Evolutionary conservation across 2,329 filamentous ascomycete genomes (phyloP).

Genomic region (Helotiales sp.): DNA sequence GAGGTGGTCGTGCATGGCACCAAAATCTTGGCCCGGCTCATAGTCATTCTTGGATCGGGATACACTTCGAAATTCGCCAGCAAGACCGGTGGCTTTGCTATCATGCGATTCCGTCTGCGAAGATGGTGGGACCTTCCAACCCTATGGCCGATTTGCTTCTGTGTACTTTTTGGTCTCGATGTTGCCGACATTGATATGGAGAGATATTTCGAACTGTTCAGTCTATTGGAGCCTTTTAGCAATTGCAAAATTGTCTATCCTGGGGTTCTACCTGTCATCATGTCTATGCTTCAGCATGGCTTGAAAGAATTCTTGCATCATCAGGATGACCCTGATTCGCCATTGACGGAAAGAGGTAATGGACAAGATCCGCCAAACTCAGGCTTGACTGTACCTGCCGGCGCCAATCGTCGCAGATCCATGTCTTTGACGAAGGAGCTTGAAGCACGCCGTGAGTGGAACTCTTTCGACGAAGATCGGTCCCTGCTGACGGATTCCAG

Average conservation of each 20-base stretch:
- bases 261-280: constrained; percentile 79
- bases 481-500: constrained; percentile 34
- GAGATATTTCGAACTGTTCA: constrained; percentile 74
- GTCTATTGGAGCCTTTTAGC: constrained; percentile 75
- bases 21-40: constrained; percentile 81
- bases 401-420: constrained; percentile 51
- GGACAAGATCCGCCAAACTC: constrained; percentile 25
- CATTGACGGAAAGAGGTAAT: constrained; percentile 42
- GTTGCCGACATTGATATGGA: constrained; percentile 76
- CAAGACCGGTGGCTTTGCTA: constrained; percentile 85
- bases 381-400: constrained; percentile 35
- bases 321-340: constrained; percentile 64
- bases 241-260: constrained; percentile 72
- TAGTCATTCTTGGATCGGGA: constrained; percentile 78
- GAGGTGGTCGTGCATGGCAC: constrained; percentile 81
- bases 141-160: constrained; percentile 87
- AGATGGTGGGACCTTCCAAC: constrained; percentile 87
- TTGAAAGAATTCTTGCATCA: constrained; percentile 71
- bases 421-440: constrained; percentile 70
- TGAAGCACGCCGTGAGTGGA: constrained; percentile 55
- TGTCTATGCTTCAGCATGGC: constrained; percentile 85
- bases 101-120: constrained; percentile 81
- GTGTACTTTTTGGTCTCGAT: constrained; percentile 85
- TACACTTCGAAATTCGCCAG: constrained; percentile 90
- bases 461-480: too few relatives aligned